A percentile compares a stretch with the other conserved stretches of the same genome.
Conservation (phyloP, 257 asterid genomes). For the Salvia rosmarinus region DNA sequence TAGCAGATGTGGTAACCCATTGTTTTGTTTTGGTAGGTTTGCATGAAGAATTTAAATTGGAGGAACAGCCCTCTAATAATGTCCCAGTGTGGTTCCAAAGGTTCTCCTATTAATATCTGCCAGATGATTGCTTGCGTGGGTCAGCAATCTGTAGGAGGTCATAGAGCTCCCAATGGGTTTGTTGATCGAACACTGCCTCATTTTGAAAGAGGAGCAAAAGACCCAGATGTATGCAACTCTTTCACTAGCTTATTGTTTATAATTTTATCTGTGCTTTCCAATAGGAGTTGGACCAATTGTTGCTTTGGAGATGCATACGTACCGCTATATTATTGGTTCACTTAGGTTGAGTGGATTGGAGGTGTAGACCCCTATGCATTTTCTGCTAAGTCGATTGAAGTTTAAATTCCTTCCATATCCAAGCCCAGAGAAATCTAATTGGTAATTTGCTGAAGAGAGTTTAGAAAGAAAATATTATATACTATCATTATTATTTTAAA, state of each 20-base stretch:
- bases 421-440: not conserved
- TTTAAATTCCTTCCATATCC: not conserved
- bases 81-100: conserved; percentile 99
- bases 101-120: conserved; percentile 91
- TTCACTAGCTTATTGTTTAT: not conserved
- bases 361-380: not conserved
- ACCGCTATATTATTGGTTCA: not conserved
- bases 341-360: conserved; percentile 12
- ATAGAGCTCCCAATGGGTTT: conserved; percentile 95
- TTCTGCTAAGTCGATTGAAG: not conserved
- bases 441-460: conserved; percentile 18
- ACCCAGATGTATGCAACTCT: conserved; percentile 71
- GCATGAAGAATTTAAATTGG: conserved; percentile 80
- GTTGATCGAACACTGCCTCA: conserved; percentile 94
- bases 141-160: conserved; percentile 96
- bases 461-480: not conserved
- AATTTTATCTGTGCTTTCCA: conserved; percentile 21
- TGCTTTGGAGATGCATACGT: not conserved
- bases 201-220: conserved; percentile 77
- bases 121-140: conserved; percentile 99
- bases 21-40: conserved; percentile 55
- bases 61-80: conserved; percentile 95
- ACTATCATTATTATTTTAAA: not conserved
- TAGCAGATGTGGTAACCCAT: conserved; percentile 5
- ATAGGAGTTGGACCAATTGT: conserved; percentile 22